These are phyloP conservation scores for Chaetomium fimeti DNA, from an alignment of 495 filamentous ascomycete species.

Conservation along the genomic window DNA sequence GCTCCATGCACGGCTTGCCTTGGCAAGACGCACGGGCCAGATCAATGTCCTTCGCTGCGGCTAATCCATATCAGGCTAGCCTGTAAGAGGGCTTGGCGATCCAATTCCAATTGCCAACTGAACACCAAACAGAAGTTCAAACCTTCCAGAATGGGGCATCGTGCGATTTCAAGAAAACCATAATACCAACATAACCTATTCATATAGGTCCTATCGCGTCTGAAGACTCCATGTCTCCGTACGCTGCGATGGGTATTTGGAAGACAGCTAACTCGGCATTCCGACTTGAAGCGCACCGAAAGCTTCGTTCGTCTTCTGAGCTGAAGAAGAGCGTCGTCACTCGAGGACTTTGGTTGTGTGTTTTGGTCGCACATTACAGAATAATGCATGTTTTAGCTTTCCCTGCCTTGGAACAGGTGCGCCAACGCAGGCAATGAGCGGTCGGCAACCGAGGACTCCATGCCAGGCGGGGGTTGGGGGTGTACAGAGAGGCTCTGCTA, in stretches of 20 bases:
- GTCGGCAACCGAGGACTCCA: background rate
- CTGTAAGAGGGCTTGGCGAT: background rate
- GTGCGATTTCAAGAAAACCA: background rate
- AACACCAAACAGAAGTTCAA: background rate
- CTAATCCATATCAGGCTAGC: background rate
- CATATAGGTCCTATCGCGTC: too few relatives aligned
- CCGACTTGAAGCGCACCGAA: background rate
- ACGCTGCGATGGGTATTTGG: too few relatives aligned
- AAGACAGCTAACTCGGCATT: too few relatives aligned
- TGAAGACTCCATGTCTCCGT: too few relatives aligned
- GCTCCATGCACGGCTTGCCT: conserved; percentile 19
- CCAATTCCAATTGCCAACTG: background rate
- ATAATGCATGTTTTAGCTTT: background rate
- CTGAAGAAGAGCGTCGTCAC: background rate
- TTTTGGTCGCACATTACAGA: background rate
- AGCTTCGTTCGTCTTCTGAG: background rate
- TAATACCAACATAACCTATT: too few relatives aligned
- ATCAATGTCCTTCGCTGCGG: background rate
- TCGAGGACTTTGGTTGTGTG: background rate
- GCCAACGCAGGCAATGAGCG: background rate
- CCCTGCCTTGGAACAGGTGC: background rate
- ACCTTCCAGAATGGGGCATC: background rate
- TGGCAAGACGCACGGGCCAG: conserved; percentile 21
- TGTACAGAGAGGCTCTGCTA: too few relatives aligned
- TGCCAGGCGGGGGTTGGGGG: background rate